A percentile compares a stretch with the other conserved stretches of the same genome.
Conservation (phyloP, 768 basidiomycete species). For the Coprinellus aureogranulatus region DNA sequence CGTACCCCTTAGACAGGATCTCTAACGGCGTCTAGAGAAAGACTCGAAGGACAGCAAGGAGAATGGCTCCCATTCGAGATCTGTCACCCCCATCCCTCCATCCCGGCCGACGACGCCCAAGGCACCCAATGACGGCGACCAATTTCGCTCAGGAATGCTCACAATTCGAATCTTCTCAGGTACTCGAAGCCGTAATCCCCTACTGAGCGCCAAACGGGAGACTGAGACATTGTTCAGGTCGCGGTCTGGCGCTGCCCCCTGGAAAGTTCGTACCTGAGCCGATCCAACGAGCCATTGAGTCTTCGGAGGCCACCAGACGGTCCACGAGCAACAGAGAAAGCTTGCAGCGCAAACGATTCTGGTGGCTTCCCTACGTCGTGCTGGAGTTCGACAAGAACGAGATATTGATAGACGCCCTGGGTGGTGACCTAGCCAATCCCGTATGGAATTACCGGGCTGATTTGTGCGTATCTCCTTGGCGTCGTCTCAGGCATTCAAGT, state of each 20-base stretch:
- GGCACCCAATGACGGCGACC: conserved; percentile 50
- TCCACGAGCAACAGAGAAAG: conserved; percentile 82
- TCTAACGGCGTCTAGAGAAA: conserved; percentile 40
- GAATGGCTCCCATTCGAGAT: conserved; percentile 70
- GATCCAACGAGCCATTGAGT: conserved; percentile 77
- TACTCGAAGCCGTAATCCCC: conserved; percentile 33
- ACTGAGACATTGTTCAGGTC: conserved; percentile 42
- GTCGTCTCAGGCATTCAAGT: too few species aligned
- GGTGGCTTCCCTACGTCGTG: conserved; percentile 97
- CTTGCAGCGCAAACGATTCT: conserved; percentile 87
- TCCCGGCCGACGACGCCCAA: conserved; percentile 81
- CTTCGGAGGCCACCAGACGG: conserved; percentile 50
- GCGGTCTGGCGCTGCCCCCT: conserved; percentile 77
- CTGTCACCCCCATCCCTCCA: conserved; percentile 70
- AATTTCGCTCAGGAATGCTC: conserved; percentile 86
- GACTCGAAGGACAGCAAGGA: conserved; percentile 61
- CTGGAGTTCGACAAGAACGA: conserved; percentile 99
- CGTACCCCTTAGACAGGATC: neutral
- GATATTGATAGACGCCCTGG: conserved; percentile 91
- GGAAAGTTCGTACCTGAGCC: conserved; percentile 79
- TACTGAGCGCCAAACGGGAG: neutral
- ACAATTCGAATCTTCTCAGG: conserved; percentile 95
- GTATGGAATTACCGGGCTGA: conserved; percentile 95
- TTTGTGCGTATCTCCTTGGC: conserved; percentile 71
- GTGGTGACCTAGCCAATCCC: conserved; percentile 86